A percentile compares a stretch with the other conserved stretches of the same genome.
Conservation (phyloP, 1,284 basidiomycete species). For the Moesziomyces sp. region DNA sequence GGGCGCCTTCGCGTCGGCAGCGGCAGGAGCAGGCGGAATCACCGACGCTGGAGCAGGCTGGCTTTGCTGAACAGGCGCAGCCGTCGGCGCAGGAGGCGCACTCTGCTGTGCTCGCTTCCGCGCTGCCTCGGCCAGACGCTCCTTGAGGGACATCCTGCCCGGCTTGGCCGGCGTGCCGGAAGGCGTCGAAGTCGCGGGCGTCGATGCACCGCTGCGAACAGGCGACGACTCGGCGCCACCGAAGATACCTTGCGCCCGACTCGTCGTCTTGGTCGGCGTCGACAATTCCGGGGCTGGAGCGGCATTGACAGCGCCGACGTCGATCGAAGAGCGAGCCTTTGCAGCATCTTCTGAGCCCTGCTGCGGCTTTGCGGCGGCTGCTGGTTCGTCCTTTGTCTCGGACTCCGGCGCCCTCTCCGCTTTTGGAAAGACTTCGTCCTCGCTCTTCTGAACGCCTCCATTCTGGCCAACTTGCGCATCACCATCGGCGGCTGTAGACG, state of each 20-base stretch:
- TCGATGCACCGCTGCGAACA: slow-evolving; percentile 32
- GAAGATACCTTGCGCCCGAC: not conserved
- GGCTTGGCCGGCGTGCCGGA: slow-evolving; percentile 35
- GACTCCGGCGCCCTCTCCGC: too few species aligned
- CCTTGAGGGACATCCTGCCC: slow-evolving; percentile 49
- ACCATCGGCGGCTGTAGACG: too few species aligned
- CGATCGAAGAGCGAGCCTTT: too few species aligned
- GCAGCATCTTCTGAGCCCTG: too few species aligned
- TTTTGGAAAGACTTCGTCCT: too few species aligned
- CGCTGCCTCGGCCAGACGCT: slow-evolving; percentile 54
- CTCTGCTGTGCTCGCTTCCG: slow-evolving; percentile 39
- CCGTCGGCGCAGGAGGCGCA: slow-evolving; percentile 3
- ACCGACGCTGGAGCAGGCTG: slow-evolving; percentile 4
- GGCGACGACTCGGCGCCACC: slow-evolving; percentile 20
- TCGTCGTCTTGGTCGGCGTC: not conserved
- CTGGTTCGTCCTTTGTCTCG: too few species aligned
- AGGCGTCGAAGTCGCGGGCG: slow-evolving; percentile 23
- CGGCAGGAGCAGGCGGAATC: not conserved
- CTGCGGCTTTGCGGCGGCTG: too few species aligned
- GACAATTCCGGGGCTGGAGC: not conserved
- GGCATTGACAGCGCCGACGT: too few species aligned
- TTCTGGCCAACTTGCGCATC: too few species aligned
- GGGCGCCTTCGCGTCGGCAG: not conserved
- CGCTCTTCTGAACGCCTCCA: too few species aligned
- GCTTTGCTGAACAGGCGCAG: slow-evolving; percentile 8